Percentiles rank a stretch among this genome's conserved stretches.
phyloP scores from a whole-genome alignment of 129 eudicot species.

The Mikania micrantha region DNA sequence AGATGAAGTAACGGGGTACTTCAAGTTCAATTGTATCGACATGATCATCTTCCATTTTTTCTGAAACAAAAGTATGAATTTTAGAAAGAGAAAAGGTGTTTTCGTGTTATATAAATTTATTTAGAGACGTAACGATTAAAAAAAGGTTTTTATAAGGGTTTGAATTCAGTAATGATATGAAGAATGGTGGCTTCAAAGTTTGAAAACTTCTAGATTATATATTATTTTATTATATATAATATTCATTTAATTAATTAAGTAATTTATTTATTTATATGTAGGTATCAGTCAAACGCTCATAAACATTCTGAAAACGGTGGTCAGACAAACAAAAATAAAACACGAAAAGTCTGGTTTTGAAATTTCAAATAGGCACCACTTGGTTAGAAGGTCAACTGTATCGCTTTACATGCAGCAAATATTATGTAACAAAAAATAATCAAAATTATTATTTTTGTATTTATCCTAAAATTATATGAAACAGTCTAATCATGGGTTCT shows the following conservation, averaged over 20 bases:
- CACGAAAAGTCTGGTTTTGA: background rate
- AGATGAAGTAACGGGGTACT: conserved; percentile 59
- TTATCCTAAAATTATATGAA: too few relatives aligned
- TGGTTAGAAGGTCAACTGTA: background rate
- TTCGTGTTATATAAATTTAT: background rate
- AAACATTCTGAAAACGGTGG: background rate
- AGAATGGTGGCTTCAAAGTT: conserved; percentile 12
- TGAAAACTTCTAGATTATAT: conserved; percentile 9
- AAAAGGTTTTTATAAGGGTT: background rate
- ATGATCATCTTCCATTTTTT: conserved; percentile 44
- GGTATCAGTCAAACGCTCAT: background rate
- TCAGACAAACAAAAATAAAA: background rate
- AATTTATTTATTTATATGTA: too few relatives aligned
- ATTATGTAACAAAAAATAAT: too few relatives aligned
- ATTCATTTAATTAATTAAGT: too few relatives aligned
- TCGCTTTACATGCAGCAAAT: too few relatives aligned
- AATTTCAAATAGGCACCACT: background rate
- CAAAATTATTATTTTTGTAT: too few relatives aligned
- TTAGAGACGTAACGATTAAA: background rate
- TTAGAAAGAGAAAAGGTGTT: background rate
- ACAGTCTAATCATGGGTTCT: too few relatives aligned
- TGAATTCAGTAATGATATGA: conserved; percentile 3
- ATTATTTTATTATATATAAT: background rate
- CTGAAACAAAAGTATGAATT: background rate
- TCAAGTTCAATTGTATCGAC: too few relatives aligned